Conservation (phyloP, 2,329 filamentous ascomycete genomes). For the Aspergillus sp. region DNA sequence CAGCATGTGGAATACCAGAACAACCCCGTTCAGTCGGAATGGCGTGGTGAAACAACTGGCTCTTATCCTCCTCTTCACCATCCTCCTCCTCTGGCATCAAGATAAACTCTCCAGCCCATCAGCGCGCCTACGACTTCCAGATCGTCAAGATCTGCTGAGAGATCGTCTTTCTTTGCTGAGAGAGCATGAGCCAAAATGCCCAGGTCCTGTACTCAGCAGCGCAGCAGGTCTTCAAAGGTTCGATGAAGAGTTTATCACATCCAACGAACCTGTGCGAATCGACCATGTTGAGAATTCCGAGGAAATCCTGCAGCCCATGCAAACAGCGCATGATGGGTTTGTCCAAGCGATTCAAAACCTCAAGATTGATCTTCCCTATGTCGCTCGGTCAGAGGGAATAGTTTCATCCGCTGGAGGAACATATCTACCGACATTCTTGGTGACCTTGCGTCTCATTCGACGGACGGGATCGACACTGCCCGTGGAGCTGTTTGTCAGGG, state of each 20-base stretch:
- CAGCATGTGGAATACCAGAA: too few relatives aligned
- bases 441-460: conserved; percentile 45
- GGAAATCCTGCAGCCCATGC: conserved; percentile 22
- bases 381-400: conserved; percentile 35
- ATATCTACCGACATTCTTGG: conserved; percentile 43
- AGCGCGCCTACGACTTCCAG: neutral
- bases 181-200: conserved; percentile 13
- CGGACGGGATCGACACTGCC: conserved; percentile 44
- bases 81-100: too few relatives aligned
- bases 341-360: conserved; percentile 21
- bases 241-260: conserved; percentile 6
- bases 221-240: conserved; percentile 9
- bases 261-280: conserved; percentile 9
- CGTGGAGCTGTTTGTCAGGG: conserved; percentile 35
- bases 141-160: conserved; percentile 13
- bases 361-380: conserved; percentile 19
- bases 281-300: conserved; percentile 22
- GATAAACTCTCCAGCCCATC: neutral
- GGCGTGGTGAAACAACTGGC: too few relatives aligned
- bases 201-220: conserved; percentile 6
- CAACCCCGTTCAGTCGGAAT: too few relatives aligned
- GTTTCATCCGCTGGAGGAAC: conserved; percentile 43
- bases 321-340: conserved; percentile 30
- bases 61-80: too few relatives aligned
- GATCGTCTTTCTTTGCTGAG: conserved; percentile 11